Conservation (phyloP, 2,329 filamentous ascomycete genomes). For the Aspergillus uvarum region DNA sequence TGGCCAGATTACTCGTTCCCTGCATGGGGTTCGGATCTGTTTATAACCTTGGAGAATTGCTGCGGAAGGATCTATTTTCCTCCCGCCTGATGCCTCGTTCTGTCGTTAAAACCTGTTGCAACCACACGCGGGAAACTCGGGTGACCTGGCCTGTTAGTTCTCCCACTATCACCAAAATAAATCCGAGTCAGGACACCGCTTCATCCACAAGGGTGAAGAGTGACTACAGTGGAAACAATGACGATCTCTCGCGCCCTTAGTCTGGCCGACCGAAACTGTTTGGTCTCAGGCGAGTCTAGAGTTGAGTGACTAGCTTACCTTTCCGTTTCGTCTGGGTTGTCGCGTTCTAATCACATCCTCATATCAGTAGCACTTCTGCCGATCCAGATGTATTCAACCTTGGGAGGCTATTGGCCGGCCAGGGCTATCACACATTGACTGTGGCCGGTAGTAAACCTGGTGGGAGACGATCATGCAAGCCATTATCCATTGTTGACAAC, state of each 20-base stretch:
- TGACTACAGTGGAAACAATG: background rate
- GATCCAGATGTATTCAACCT: background rate
- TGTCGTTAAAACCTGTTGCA: conserved; percentile 11
- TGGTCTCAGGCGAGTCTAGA: background rate
- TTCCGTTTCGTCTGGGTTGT: background rate
- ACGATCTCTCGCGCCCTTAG: background rate
- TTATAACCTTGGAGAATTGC: conserved; percentile 1
- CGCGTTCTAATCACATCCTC: background rate
- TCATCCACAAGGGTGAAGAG: background rate
- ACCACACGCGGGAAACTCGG: conserved; percentile 20
- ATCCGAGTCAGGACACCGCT: background rate
- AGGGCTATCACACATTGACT: background rate
- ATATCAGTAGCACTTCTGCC: background rate
- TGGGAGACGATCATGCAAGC: conserved; percentile 10
- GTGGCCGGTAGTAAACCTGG: background rate
- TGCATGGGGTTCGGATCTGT: background rate
- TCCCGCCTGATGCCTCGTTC: conserved; percentile 9
- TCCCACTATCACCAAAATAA: background rate
- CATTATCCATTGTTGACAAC: conserved; percentile 1
- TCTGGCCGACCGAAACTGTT: conserved; percentile 1
- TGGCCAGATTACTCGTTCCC: background rate
- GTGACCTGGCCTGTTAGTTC: conserved; percentile 11
- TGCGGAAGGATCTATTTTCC: background rate
- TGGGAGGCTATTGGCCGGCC: background rate
- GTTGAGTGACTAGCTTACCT: background rate